Evolutionary conservation across 2,329 filamentous ascomycete species (phyloP).

Genomic region (Achaetomium macrosporum): DNA sequence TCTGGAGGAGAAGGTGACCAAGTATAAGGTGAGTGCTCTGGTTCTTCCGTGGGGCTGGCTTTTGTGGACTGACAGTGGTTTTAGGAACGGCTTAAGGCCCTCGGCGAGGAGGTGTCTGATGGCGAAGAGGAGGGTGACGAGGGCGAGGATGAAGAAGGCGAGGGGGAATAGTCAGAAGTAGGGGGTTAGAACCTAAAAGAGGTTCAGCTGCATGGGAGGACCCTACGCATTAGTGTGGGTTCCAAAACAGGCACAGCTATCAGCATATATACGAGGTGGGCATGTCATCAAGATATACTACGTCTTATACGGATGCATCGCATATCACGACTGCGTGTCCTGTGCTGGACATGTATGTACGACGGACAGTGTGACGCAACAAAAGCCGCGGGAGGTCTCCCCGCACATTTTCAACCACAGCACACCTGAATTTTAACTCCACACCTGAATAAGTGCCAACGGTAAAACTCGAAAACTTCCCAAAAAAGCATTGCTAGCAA

Average conservation of each 20-base stretch:
- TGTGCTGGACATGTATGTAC: no score
- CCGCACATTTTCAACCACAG: slow-evolving; percentile 1
- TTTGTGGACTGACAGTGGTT: slow-evolving; percentile 16
- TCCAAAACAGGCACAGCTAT: slow-evolving; percentile 1
- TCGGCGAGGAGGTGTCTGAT: slow-evolving; percentile 69
- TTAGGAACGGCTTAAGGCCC: slow-evolving; percentile 54
- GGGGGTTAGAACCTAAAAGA: background rate
- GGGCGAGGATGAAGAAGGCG: slow-evolving; percentile 49
- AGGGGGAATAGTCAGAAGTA: slow-evolving; percentile 31
- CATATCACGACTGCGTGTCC: no score
- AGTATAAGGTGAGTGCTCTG: slow-evolving; percentile 61
- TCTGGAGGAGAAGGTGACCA: slow-evolving; percentile 67
- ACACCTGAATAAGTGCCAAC: background rate
- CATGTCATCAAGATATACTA: background rate
- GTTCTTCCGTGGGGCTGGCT: background rate
- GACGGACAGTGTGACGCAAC: no score
- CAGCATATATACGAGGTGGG: slow-evolving; percentile 9
- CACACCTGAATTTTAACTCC: slow-evolving; percentile 6
- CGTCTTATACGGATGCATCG: background rate
- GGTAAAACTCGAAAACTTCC: background rate
- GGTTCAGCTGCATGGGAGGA: background rate
- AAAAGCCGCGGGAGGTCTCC: slow-evolving; percentile 6
- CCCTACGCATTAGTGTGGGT: background rate
- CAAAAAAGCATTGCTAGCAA: background rate
- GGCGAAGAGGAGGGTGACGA: slow-evolving; percentile 63